Base-by-base conservation (phyloP, 805 yeast genomes). In the Lipomyces japonicus region DNA sequence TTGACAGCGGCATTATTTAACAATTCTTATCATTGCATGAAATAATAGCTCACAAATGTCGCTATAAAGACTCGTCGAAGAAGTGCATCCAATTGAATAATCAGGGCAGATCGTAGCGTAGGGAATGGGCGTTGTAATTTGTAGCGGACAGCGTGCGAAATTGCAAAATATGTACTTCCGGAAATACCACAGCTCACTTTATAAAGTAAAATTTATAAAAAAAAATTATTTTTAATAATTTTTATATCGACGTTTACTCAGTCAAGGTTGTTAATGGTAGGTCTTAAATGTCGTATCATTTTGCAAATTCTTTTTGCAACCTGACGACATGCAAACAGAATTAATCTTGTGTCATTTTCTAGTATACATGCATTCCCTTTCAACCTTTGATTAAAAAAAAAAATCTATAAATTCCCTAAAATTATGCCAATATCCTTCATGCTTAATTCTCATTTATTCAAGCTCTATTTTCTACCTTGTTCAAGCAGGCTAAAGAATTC, bases 1-100 rank as follows among this genome's bases (percentile, higher is more conserved):
- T 47, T 14, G 48, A 42, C 3, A 44, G 39, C 21, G 58, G 48
- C 58, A 54, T 54, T 12, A 16, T 12, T 19, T 19, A 9, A 16
- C 9, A 9, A 34, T 34, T 34, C 31, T 12, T 28, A 12, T 34
- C 37, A 34, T 18, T 14, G n/a, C n/a, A 6, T 6, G n/a, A 7
- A 14, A 7, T 14, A 14, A 34, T 34, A 34, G 21, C n/a, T 7
- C n/a, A 28, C 31, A 7, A 28, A 28, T 28, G 10, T 28, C 7
- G 31, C n/a, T n/a, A n/a, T 28, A 28, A 28, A 28, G 31, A 7
- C 31, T 12, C 7, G 31, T 7, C 12, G 7, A 12, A 12, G 31
- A 28, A 12, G 7, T 12, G 31, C 31, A 12, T 28, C 31, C 12
- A 28, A 7, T 28, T 28, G 7, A 12, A 28, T 28, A 28, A 28